These are phyloP conservation scores for Sphaerostilbella broomeana DNA, from an alignment of 2,329 filamentous ascomycete genomes.

Conservation along the genomic window DNA sequence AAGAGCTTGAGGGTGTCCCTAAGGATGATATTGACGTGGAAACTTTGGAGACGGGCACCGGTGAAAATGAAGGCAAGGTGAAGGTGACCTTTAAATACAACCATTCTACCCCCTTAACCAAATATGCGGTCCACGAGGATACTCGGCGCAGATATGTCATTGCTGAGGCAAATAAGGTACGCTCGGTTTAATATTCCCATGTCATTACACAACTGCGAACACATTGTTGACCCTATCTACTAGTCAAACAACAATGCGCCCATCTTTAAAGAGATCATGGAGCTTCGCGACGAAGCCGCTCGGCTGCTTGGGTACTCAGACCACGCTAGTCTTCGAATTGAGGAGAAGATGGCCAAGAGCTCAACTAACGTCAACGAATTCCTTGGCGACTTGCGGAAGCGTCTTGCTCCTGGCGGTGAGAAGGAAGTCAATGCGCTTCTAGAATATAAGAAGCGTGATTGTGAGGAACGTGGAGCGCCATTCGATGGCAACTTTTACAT, in stretches of 20 bases:
- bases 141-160: constrained; percentile 64
- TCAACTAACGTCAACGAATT: constrained; percentile 67
- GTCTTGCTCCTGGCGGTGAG: constrained; percentile 60
- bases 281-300: constrained; percentile 71
- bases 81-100: constrained; percentile 79
- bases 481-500: constrained; percentile 69
- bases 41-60: constrained; percentile 63
- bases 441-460: constrained; percentile 65
- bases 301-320: constrained; percentile 69
- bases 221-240: not conserved
- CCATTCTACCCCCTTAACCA: constrained; percentile 69
- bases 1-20: constrained; percentile 70
- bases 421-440: constrained; percentile 66
- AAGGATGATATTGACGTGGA: constrained; percentile 59
- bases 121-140: constrained; percentile 66
- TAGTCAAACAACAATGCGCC: constrained; percentile 62
- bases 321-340: constrained; percentile 68
- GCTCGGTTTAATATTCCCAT: constrained; percentile 9
- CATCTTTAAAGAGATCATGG: constrained; percentile 67
- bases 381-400: constrained; percentile 60
- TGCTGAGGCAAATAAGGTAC: constrained; percentile 70
- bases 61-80: constrained; percentile 65
- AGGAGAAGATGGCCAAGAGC: constrained; percentile 81
- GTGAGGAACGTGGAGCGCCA: constrained; percentile 49
- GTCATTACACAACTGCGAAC: not conserved